Conservation (phyloP, 2,329 filamentous ascomycete species). For the Penicillium thymicola region DNA sequence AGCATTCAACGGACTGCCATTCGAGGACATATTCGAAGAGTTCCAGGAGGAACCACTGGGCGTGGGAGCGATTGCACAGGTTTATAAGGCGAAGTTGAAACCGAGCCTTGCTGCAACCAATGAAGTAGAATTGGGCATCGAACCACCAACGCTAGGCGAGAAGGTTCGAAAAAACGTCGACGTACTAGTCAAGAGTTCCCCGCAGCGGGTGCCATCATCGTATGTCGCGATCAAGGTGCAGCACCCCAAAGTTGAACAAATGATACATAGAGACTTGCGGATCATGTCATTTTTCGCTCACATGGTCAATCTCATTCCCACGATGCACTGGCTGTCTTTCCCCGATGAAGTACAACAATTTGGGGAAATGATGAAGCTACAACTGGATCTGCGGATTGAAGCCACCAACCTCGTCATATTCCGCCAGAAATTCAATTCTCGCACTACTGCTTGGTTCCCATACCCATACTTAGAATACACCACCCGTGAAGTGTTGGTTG, state of each 20-base stretch:
- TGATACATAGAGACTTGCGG: slow-evolving; percentile 81
- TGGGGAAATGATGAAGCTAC: slow-evolving; percentile 98
- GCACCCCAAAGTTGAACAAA: slow-evolving; percentile 85
- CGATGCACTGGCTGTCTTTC: slow-evolving; percentile 94
- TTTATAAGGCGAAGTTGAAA: slow-evolving; percentile 92
- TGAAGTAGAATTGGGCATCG: slow-evolving; percentile 52
- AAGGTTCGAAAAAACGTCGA: slow-evolving; percentile 80
- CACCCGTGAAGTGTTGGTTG: slow-evolving; percentile 85
- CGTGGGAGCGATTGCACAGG: slow-evolving; percentile 94
- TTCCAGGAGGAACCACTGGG: slow-evolving; percentile 87
- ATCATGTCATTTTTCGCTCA: slow-evolving; percentile 94
- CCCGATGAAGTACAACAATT: slow-evolving; percentile 93
- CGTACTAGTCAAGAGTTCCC: slow-evolving; percentile 78
- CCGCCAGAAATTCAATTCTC: slow-evolving; percentile 81
- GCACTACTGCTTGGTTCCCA: slow-evolving; percentile 94
- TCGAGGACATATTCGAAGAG: slow-evolving; percentile 93
- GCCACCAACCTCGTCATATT: slow-evolving; percentile 83
- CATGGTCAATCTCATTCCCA: slow-evolving; percentile 79
- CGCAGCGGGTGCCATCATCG: slow-evolving; percentile 78
- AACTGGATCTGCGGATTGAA: slow-evolving; percentile 92
- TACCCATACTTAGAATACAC: slow-evolving; percentile 91
- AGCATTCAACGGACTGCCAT: slow-evolving; percentile 75
- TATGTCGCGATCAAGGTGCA: slow-evolving; percentile 97
- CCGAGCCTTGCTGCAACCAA: slow-evolving; percentile 67
- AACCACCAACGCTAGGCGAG: slow-evolving; percentile 58